Evolutionary conservation across 2,329 filamentous ascomycete genomes (phyloP).

Genomic region (Fusarium illudens): DNA sequence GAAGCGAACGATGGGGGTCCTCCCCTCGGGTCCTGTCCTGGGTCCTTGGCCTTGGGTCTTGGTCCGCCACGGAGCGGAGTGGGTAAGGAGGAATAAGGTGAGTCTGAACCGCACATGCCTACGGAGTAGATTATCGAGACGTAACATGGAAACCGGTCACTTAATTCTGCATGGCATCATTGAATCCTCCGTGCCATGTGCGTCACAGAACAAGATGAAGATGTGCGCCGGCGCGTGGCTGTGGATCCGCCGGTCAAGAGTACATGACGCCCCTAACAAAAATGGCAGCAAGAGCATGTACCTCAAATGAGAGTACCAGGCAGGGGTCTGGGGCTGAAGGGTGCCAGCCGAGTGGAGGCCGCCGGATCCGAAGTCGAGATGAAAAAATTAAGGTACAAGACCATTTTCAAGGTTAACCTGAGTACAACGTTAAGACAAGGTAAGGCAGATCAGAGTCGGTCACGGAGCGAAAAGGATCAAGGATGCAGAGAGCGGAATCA

Average conservation of each 20-base stretch:
- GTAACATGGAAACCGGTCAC: background rate
- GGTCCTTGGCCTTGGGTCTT: background rate
- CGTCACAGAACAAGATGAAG: constrained; percentile 22
- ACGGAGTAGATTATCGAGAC: background rate
- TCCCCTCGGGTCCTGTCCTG: background rate
- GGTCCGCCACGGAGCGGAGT: too few species aligned
- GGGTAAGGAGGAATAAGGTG: background rate
- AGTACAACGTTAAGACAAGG: background rate
- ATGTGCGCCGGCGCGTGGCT: constrained; percentile 18
- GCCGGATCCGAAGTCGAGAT: constrained; percentile 17
- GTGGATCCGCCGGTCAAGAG: constrained; percentile 10
- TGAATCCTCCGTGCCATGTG: constrained; percentile 14
- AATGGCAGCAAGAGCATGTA: background rate
- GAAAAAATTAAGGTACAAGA: constrained; percentile 1
- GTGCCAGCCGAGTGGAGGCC: constrained; percentile 1
- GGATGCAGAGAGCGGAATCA: background rate
- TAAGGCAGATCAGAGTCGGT: background rate
- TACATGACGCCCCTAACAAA: background rate
- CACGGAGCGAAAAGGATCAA: background rate
- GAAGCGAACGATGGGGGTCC: constrained; percentile 3
- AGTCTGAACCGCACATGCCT: background rate
- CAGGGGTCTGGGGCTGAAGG: background rate
- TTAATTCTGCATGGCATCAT: constrained; percentile 5
- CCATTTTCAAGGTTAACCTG: background rate
- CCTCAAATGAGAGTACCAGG: background rate